Percentiles rank a stretch among this genome's conserved stretches.
phyloP scores from a whole-genome alignment of 306 rosid species.

The Luffa aegyptiaca region DNA sequence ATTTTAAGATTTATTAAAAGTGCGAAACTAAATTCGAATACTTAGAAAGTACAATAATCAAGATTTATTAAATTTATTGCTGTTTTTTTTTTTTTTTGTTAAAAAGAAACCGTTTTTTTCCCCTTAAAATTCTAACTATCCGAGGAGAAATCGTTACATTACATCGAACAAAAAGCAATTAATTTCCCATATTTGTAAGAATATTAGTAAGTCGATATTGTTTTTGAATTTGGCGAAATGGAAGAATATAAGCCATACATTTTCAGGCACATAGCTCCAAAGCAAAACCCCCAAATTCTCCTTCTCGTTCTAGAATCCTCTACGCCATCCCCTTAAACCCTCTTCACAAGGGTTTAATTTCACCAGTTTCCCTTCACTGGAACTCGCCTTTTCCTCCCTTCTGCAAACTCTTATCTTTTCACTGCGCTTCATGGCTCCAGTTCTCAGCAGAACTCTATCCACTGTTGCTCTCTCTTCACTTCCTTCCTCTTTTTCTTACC shows the following conservation, averaged over 20 bases:
- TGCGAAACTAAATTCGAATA: no score
- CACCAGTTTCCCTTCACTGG: neutral
- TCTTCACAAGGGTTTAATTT: slow-evolving; percentile 21
- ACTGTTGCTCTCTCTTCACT: slow-evolving; percentile 48
- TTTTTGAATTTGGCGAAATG: slow-evolving; percentile 20
- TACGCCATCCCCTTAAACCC: slow-evolving; percentile 27
- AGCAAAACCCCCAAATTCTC: neutral
- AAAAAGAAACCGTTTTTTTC: no score
- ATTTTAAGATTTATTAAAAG: no score
- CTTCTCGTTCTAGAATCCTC: slow-evolving; percentile 36
- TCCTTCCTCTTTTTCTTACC: slow-evolving; percentile 44
- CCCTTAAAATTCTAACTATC: no score
- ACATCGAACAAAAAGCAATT: neutral
- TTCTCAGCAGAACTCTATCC: slow-evolving; percentile 49
- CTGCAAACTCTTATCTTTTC: slow-evolving; percentile 3
- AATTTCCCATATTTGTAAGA: neutral
- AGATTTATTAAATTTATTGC: no score
- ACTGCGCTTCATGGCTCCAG: slow-evolving; percentile 57
- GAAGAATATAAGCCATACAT: slow-evolving; percentile 30
- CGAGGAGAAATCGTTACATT: neutral
- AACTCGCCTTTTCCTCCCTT: neutral
- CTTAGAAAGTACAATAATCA: no score
- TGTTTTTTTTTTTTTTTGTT: no score
- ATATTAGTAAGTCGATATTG: neutral
- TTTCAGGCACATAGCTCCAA: slow-evolving; percentile 17